Conservation (phyloP, 352 stramenopile species). For the Phytopythium boreale region DNA sequence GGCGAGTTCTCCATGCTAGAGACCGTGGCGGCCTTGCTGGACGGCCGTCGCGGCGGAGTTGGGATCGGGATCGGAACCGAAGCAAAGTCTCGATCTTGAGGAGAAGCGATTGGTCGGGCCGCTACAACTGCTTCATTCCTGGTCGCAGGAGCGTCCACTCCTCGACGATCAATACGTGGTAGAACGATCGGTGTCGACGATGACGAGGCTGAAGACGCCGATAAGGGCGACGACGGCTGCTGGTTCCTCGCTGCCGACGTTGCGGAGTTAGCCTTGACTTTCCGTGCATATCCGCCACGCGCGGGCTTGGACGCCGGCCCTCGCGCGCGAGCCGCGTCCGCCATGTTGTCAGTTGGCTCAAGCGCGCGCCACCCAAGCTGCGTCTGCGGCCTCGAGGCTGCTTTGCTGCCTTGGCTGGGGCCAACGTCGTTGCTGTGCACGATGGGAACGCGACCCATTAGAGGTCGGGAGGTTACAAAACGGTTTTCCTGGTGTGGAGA, state of each 20-base stretch:
- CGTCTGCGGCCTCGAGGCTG: background rate
- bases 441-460: background rate
- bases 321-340: conserved; percentile 25
- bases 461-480: conserved; percentile 29
- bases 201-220: background rate
- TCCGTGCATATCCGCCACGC: conserved; percentile 17
- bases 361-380: background rate
- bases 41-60: conserved; percentile 13
- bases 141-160: conserved; percentile 4
- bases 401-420: background rate
- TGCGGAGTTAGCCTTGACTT: conserved; percentile 13
- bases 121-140: conserved; percentile 5
- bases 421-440: background rate
- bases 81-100: conserved; percentile 10
- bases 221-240: conserved; percentile 9
- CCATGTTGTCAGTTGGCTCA: conserved; percentile 14
- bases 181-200: conserved; percentile 18
- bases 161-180: conserved; percentile 30
- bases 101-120: conserved; percentile 5
- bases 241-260: conserved; percentile 21
- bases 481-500: background rate
- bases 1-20: conserved; percentile 24
- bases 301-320: conserved; percentile 14
- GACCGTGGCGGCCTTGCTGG: conserved; percentile 5
- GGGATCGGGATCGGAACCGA: conserved; percentile 16